These are phyloP conservation scores for Botryotinia calthae DNA, from an alignment of 2,329 filamentous ascomycete genomes.

Conservation along the genomic window DNA sequence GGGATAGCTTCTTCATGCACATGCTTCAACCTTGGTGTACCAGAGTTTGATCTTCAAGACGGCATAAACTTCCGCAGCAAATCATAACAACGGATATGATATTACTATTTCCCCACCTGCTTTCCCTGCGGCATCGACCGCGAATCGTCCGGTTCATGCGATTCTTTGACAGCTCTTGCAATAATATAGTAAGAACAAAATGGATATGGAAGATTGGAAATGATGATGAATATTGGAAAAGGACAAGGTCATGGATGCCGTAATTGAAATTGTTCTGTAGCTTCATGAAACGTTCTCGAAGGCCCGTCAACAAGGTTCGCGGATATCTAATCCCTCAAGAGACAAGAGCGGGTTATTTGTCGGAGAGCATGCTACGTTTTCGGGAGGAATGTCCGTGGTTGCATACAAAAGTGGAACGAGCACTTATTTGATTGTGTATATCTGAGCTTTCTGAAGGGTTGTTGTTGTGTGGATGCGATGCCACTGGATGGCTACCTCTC, in stretches of 20 bases:
- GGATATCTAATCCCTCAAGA: conserved; percentile 16
- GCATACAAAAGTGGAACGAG: not conserved
- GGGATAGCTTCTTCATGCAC: conserved; percentile 11
- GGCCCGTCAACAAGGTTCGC: conserved; percentile 32
- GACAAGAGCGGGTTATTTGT: not conserved
- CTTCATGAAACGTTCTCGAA: conserved; percentile 37
- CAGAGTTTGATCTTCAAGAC: conserved; percentile 15
- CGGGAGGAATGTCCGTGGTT: not conserved
- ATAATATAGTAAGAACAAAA: not conserved
- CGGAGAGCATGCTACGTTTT: not conserved
- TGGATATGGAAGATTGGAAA: conserved; percentile 5
- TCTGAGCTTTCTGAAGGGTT: not conserved
- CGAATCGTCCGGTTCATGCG: conserved; percentile 15
- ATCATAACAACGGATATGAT: conserved; percentile 1
- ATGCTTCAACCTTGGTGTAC: not conserved
- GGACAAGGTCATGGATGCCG: conserved; percentile 10
- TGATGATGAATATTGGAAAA: not conserved
- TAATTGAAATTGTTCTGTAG: conserved; percentile 8
- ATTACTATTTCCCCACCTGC: conserved; percentile 4
- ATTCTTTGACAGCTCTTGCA: not conserved
- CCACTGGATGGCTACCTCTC: conserved; percentile 21
- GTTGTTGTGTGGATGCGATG: not conserved
- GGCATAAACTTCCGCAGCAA: conserved; percentile 16
- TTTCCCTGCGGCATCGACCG: conserved; percentile 7
- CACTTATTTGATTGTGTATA: not conserved